These are phyloP conservation scores for Ulmus americana DNA, from an alignment of 331 rosid genomes.

Conservation along the genomic window DNA sequence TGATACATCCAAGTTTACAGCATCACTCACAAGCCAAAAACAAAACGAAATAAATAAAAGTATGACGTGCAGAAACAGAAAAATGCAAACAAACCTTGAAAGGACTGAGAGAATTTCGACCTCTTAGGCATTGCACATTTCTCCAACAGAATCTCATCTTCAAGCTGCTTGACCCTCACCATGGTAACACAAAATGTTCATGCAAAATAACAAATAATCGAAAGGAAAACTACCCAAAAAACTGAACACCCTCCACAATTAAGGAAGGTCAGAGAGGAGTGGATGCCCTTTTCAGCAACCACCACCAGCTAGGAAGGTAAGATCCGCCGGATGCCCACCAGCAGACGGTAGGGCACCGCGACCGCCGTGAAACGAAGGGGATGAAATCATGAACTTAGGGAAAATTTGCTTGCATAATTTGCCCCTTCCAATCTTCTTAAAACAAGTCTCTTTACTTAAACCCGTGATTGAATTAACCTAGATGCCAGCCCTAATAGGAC, in stretches of 20 bases:
- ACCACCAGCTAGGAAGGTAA: conserved; percentile 42
- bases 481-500: conserved; percentile 35
- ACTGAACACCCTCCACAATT: not conserved
- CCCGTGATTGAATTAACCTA: conserved; percentile 33
- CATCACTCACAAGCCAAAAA: not conserved
- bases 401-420: conserved; percentile 24
- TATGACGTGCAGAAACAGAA: not conserved
- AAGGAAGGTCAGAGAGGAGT: not conserved
- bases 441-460: conserved; percentile 15
- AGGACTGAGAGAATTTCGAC: conserved; percentile 1
- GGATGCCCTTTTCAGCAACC: conserved; percentile 18
- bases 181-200: conserved; percentile 8
- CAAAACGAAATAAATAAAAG: not conserved
- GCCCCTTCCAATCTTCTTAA: conserved; percentile 20
- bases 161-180: conserved; percentile 22
- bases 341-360: conserved; percentile 47
- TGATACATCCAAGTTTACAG: not conserved
- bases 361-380: conserved; percentile 44
- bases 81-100: conserved; percentile 10
- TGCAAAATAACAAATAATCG: not conserved
- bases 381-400: conserved; percentile 29
- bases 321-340: conserved; percentile 46
- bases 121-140: conserved; percentile 4
- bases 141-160: conserved; percentile 8
- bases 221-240: not conserved